phyloP scores from a whole-genome alignment of 257 asterid species.

The Penstemon newberryi region DNA sequence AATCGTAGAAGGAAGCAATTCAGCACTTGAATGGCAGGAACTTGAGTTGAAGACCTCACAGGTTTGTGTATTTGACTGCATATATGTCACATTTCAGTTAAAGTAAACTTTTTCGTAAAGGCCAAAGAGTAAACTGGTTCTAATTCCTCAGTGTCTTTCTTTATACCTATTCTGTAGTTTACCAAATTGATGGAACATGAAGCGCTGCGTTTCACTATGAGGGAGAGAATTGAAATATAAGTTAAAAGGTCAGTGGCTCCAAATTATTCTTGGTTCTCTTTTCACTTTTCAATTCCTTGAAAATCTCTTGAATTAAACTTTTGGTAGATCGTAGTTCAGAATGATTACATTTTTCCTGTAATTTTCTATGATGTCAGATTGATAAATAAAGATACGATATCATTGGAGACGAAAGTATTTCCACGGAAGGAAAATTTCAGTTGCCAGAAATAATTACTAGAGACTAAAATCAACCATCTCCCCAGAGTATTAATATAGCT shows the following conservation, averaged over 20 bases:
- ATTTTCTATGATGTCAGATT: constrained; percentile 14
- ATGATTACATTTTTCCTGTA: background rate
- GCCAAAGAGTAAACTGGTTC: background rate
- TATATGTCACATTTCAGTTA: too few relatives aligned
- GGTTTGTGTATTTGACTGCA: constrained; percentile 44
- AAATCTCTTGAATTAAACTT: background rate
- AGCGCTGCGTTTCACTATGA: constrained; percentile 39
- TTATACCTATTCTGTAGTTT: constrained; percentile 46
- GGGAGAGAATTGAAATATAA: constrained; percentile 42
- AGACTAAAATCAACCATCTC: background rate
- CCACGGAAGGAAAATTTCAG: too few relatives aligned
- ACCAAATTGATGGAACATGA: constrained; percentile 83
- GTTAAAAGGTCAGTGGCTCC: constrained; percentile 35
- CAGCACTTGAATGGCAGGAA: constrained; percentile 90
- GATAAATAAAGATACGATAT: background rate
- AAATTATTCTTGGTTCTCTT: background rate
- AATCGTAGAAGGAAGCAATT: constrained; percentile 83
- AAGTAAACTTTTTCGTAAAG: background rate
- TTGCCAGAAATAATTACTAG: background rate
- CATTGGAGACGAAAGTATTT: too few relatives aligned
- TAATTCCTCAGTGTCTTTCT: background rate
- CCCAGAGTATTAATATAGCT: background rate
- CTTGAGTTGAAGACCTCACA: constrained; percentile 94
- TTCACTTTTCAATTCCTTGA: too few relatives aligned
- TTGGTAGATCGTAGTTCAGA: background rate